Percentiles rank a stretch among this genome's conserved stretches.
These are phyloP conservation scores for Ramaria sp. DNA, from an alignment of 768 basidiomycete species.

Conservation along the genomic window DNA sequence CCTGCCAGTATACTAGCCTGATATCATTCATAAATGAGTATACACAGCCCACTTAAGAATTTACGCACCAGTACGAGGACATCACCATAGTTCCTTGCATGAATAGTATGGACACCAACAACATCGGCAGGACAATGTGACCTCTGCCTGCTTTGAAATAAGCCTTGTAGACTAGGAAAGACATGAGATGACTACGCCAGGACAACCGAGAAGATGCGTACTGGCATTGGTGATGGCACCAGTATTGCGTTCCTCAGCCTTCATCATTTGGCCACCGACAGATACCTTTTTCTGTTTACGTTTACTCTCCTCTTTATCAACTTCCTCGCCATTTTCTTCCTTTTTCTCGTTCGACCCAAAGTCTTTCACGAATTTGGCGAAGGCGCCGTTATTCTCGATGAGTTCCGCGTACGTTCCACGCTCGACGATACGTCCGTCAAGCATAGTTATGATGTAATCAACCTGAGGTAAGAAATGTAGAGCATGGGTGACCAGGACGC, in stretches of 20 bases:
- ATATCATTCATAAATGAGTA: constrained; percentile 11
- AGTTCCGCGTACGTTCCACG: constrained; percentile 70
- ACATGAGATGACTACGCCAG: not conserved
- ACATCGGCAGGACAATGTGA: constrained; percentile 46
- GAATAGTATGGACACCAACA: constrained; percentile 49
- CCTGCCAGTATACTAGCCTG: constrained; percentile 83
- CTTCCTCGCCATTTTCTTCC: constrained; percentile 25
- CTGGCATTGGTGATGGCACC: constrained; percentile 46
- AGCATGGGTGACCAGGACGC: constrained; percentile 85
- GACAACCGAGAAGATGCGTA: not conserved
- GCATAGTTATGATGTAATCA: constrained; percentile 75
- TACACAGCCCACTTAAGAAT: too few species aligned
- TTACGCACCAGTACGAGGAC: constrained; percentile 60
- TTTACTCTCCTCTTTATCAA: constrained; percentile 21
- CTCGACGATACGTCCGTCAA: constrained; percentile 69
- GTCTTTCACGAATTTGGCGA: constrained; percentile 62
- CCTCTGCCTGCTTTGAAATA: constrained; percentile 70
- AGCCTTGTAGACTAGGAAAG: constrained; percentile 23
- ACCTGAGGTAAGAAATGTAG: constrained; percentile 82
- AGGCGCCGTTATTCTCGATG: constrained; percentile 50
- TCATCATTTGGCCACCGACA: constrained; percentile 55
- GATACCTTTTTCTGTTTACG: constrained; percentile 28
- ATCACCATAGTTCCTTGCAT: constrained; percentile 64
- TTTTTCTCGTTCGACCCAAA: constrained; percentile 62
- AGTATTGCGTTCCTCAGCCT: constrained; percentile 70